Evolutionary conservation across 768 basidiomycete genomes (phyloP), one percentile per base, ranked within the genome.

Genomic region (Erythrobasidium yunnanense): DNA sequence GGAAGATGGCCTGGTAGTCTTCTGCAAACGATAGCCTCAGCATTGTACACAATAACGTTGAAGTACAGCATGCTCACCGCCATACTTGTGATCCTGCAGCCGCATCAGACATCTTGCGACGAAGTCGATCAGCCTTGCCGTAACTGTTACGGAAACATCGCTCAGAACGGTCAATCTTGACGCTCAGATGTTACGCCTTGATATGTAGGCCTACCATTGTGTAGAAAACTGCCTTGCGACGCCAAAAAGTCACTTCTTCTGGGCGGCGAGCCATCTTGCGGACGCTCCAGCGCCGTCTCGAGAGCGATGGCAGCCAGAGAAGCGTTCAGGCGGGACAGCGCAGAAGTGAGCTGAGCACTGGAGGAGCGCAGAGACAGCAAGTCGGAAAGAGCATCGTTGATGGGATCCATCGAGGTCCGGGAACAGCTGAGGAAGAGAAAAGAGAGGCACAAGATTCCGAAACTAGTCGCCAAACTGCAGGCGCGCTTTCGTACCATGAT

Each of bases 1-100:
- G 15, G 65, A 66, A 54, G 20, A 56, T 55, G 29, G 65, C 55
- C 29, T 66, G 65, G n/a, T 56, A 55, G 22, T 66, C 53, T 30
- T 66, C 65, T 60, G 57, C 11, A 5, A 50, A 8, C 30, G 55
- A 4, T 13, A 8, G 4, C 23, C 7, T 13, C 29, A 33, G 27
- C 2, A 6, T 18, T 15, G 22, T 29, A n/a, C n/a, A n/a, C n/a
- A n/a, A n/a, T n/a, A n/a, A n/a, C n/a, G n/a, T n/a, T n/a, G n/a
- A n/a, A n/a, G n/a, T n/a, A n/a, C n/a, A n/a, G n/a, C n/a, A n/a
- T n/a, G 17, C 57, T 60, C 33, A 60, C 57, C 57, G 42, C 57
- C 57, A 46, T 60, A 60, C 57, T 60, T 60, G 57, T 60, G 57
- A 20, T 60, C 17, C 23, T 60, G 57, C 57, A 60, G 42, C 20